These are phyloP conservation scores for Puccinellia tenuiflora DNA, from an alignment of 176 grass and related monocot genomes.

Conservation along the genomic window DNA sequence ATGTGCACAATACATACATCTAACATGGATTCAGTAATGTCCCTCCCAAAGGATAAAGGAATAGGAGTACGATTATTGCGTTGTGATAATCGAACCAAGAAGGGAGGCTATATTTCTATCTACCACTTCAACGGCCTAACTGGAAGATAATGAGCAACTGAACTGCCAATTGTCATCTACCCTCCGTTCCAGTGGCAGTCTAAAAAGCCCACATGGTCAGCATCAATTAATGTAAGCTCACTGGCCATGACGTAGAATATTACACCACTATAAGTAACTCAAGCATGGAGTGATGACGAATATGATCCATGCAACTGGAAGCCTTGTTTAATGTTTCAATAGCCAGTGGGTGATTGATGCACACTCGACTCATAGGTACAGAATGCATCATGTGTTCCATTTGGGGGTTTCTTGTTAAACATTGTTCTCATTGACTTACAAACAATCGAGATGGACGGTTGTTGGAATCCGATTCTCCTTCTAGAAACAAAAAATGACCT, in stretches of 20 bases:
- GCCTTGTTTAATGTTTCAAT: slow-evolving; percentile 16
- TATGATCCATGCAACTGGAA: neutral
- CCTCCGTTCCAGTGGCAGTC: neutral
- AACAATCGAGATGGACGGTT: neutral
- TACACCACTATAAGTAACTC: slow-evolving; percentile 11
- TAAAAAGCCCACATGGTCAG: slow-evolving; percentile 14
- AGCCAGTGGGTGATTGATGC: neutral
- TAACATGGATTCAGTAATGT: neutral
- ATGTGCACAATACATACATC: neutral
- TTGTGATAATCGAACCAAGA: neutral
- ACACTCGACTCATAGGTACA: neutral
- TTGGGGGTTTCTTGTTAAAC: neutral
- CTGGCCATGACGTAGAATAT: neutral
- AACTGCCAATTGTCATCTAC: neutral
- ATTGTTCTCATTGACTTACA: slow-evolving; percentile 16
- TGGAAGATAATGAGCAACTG: neutral
- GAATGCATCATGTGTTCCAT: neutral
- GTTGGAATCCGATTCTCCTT: neutral
- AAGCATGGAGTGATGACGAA: slow-evolving; percentile 1
- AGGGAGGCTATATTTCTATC: neutral
- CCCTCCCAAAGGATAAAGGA: neutral
- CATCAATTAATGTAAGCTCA: neutral
- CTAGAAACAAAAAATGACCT: slow-evolving; percentile 8
- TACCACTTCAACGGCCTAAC: neutral
- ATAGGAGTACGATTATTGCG: neutral